These are phyloP conservation scores for Coprinopsis strossmayeri DNA, from an alignment of 768 basidiomycete genomes.

Conservation along the genomic window DNA sequence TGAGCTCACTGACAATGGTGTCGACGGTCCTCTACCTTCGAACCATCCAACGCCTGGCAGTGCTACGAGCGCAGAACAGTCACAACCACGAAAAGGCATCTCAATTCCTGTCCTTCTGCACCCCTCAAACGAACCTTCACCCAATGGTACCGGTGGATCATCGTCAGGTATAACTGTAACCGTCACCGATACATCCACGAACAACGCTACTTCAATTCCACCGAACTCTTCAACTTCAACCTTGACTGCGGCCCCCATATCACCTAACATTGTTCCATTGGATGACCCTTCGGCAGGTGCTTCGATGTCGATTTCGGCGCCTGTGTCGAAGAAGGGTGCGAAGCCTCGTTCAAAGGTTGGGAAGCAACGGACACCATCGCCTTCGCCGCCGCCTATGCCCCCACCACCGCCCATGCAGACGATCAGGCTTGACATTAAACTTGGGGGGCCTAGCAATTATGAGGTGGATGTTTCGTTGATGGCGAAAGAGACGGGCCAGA, in stretches of 20 bases:
- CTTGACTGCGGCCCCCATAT: background rate
- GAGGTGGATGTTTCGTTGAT: constrained; percentile 58
- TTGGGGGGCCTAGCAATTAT: constrained; percentile 72
- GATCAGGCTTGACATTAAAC: constrained; percentile 58
- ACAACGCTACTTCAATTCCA: background rate
- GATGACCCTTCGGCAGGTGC: background rate
- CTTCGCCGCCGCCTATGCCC: constrained; percentile 54
- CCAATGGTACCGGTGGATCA: too few species aligned
- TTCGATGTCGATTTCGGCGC: constrained; percentile 19
- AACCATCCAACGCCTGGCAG: background rate
- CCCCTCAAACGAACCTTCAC: background rate
- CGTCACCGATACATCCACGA: constrained; percentile 9
- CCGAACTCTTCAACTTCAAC: background rate
- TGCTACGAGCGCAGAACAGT: background rate
- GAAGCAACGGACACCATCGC: constrained; percentile 32
- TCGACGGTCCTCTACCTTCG: background rate
- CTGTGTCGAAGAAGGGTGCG: constrained; percentile 15
- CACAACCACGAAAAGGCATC: background rate
- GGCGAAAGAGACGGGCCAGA: constrained; percentile 61
- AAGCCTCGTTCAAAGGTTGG: constrained; percentile 25
- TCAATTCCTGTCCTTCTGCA: constrained; percentile 1
- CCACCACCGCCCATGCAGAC: constrained; percentile 50
- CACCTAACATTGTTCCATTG: too few species aligned
- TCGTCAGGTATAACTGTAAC: background rate
- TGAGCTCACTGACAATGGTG: constrained; percentile 1